Conservation (phyloP, 768 basidiomycete species). For the Suillus subaureus region DNA sequence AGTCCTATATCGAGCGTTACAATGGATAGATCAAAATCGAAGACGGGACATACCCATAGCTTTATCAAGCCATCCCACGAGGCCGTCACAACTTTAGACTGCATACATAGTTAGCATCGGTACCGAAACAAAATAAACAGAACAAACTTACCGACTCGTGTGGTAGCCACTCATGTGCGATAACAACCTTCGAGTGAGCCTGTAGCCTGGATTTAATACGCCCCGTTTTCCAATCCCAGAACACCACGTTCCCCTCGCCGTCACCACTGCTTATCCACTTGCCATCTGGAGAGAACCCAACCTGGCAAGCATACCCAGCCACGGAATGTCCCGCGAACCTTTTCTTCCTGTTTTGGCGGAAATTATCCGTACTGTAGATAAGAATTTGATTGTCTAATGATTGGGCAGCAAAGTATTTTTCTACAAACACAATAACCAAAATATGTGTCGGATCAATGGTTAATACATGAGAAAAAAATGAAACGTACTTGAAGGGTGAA, state of each 20-base stretch:
- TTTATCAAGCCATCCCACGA: constrained; percentile 99
- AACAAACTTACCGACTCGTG: constrained; percentile 83
- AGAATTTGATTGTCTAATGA: constrained; percentile 98
- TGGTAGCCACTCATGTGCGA: constrained; percentile 96
- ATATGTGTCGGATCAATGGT: constrained; percentile 9
- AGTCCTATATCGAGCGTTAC: constrained; percentile 31
- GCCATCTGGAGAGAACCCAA: constrained; percentile 97
- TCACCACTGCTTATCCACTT: constrained; percentile 98
- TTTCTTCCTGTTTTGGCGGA: constrained; percentile 98
- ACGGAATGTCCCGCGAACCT: constrained; percentile 96
- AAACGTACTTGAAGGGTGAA: constrained; percentile 90
- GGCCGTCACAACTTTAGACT: constrained; percentile 97
- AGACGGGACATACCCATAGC: constrained; percentile 74
- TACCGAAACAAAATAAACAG: neutral
- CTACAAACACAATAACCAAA: constrained; percentile 40
- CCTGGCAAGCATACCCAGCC: constrained; percentile 95
- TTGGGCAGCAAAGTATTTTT: constrained; percentile 97
- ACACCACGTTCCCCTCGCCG: constrained; percentile 91
- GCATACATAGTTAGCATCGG: constrained; percentile 19
- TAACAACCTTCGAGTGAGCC: constrained; percentile 95
- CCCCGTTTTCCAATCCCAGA: constrained; percentile 99
- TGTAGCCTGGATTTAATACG: constrained; percentile 88
- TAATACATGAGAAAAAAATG: constrained; percentile 10
- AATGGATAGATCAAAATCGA: neutral
- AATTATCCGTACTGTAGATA: constrained; percentile 96